Evolutionary conservation across 2,329 filamentous ascomycete species (phyloP).

Genomic region (Arthrinium phaeospermum): DNA sequence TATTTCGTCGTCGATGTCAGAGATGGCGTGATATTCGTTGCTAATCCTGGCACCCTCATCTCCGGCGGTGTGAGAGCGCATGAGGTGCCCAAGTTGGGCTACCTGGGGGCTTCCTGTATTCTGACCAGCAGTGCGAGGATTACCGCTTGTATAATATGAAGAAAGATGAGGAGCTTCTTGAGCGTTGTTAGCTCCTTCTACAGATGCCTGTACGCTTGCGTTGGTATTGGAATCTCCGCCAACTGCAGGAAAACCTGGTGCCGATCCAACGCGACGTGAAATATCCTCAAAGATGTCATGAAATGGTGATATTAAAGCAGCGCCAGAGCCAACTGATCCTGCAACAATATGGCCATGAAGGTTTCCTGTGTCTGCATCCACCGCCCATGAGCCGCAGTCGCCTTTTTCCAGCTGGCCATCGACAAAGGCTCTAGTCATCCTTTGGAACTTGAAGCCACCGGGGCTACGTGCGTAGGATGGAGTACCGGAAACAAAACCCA

Average conservation of each 20-base stretch:
- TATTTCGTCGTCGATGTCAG: too few relatives aligned
- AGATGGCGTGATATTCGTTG: too few relatives aligned
- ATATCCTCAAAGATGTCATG: neutral
- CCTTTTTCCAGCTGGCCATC: neutral
- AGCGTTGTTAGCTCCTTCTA: neutral
- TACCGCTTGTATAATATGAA: too few relatives aligned
- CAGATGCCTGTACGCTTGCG: neutral
- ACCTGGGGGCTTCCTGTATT: neutral
- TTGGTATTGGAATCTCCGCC: neutral
- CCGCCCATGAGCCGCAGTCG: constrained; percentile 12
- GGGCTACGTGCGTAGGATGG: neutral
- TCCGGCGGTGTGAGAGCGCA: too few relatives aligned
- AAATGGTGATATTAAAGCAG: constrained; percentile 49
- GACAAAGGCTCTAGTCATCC: neutral
- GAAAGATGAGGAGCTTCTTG: too few relatives aligned
- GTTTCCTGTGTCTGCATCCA: neutral
- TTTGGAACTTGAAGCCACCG: neutral
- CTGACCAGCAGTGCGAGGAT: constrained; percentile 40
- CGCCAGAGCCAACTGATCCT: constrained; percentile 86
- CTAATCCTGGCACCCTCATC: too few relatives aligned
- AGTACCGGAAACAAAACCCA: neutral
- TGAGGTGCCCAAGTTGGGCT: too few relatives aligned
- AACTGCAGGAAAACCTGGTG: neutral
- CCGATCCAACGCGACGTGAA: neutral
- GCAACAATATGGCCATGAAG: constrained; percentile 20